Evolutionary conservation across 1,284 basidiomycete species (phyloP).

Genomic region (Macrocystidia cucumis): DNA sequence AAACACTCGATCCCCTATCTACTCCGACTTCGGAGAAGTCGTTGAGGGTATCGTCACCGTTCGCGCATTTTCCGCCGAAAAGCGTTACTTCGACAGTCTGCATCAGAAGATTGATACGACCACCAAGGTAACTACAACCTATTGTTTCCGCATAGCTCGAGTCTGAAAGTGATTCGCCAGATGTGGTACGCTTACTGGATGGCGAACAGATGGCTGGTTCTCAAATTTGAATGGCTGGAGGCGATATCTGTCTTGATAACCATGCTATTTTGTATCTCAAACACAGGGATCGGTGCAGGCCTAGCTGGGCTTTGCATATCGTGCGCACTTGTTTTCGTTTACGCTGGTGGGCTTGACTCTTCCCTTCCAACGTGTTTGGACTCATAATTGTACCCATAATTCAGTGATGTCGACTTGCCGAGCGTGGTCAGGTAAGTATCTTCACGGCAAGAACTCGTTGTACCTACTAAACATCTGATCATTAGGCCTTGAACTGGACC

Average conservation of each 20-base stretch:
- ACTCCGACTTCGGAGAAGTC: conserved; percentile 88
- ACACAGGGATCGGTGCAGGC: conserved; percentile 57
- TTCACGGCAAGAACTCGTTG: too few species aligned
- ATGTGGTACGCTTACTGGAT: conserved; percentile 79
- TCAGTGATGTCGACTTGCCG: conserved; percentile 72
- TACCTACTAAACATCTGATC: too few species aligned
- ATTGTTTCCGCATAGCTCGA: neutral
- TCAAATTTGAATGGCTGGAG: conserved; percentile 74
- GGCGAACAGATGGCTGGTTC: conserved; percentile 71
- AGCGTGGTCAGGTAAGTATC: conserved; percentile 32
- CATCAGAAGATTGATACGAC: conserved; percentile 60
- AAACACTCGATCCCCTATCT: conserved; percentile 84
- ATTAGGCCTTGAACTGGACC: conserved; percentile 61
- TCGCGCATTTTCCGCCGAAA: conserved; percentile 83
- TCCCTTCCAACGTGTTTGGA: neutral
- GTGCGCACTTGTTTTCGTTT: conserved; percentile 40
- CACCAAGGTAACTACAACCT: conserved; percentile 38
- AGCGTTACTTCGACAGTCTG: conserved; percentile 68
- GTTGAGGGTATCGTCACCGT: conserved; percentile 85
- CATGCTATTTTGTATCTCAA: conserved; percentile 68
- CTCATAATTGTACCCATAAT: too few species aligned
- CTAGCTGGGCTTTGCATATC: conserved; percentile 84
- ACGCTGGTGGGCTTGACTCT: conserved; percentile 24
- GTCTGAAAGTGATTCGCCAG: conserved; percentile 22
- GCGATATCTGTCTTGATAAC: conserved; percentile 56